phyloP scores from a whole-genome alignment of 352 stramenopile species.

The Phytophthora foliorum region DNA sequence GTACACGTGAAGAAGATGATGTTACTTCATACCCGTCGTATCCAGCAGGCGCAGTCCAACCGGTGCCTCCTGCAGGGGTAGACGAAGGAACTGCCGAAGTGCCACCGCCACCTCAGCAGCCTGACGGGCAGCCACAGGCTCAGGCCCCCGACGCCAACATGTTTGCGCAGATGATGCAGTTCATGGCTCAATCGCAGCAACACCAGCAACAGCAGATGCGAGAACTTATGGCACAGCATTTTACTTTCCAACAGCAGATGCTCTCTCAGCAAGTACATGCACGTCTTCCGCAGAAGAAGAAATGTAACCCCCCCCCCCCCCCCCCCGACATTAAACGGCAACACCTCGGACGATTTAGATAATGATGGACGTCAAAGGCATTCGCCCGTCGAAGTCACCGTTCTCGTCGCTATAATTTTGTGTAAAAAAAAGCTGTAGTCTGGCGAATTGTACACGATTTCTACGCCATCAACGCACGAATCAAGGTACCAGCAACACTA shows the following conservation, averaged over 20 bases:
- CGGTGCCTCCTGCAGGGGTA: background rate
- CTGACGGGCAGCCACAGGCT: background rate
- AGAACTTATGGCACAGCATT: background rate
- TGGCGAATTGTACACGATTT: conserved; percentile 2
- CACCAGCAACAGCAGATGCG: background rate
- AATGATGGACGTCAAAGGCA: background rate
- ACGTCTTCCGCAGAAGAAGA: background rate
- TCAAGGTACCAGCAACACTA: background rate
- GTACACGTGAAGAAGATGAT: background rate
- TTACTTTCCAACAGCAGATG: background rate
- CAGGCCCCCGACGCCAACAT: background rate
- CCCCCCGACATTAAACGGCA: background rate
- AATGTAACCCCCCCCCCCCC: too few species aligned
- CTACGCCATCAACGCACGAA: background rate
- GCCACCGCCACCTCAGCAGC: too few species aligned
- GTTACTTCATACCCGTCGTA: background rate
- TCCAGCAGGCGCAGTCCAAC: background rate
- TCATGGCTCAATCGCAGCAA: background rate
- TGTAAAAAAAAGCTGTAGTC: background rate
- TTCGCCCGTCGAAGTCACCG: background rate
- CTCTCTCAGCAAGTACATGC: background rate
- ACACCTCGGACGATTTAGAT: background rate
- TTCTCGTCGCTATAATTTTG: conserved; percentile 3
- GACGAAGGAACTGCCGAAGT: background rate
- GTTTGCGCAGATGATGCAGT: background rate